Evolutionary conservation across 768 basidiomycete species (phyloP), one percentile per base, ranked within the genome.

Genomic region (Tulasnella sp.): DNA sequence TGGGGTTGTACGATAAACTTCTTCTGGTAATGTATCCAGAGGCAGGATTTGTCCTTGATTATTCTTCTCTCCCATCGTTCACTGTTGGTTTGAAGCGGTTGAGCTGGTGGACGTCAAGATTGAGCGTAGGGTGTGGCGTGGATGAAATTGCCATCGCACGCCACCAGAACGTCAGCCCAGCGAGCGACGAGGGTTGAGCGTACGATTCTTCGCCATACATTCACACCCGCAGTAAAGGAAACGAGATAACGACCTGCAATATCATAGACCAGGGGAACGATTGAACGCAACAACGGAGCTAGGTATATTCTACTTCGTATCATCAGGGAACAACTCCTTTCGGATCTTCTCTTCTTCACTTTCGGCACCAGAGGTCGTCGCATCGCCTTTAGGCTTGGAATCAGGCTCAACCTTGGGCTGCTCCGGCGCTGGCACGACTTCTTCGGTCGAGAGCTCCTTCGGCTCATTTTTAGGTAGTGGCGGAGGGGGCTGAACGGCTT

Each of bases 301-400:
- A 54, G 24, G 54, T 54, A 72, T 72, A 37, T 37, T 37, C 72
- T 73, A 73, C 72, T 44, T 37, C 16, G 72, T 58, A n/a, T 69
- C 83, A 54, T 85, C 84, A 9, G 86, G 86, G 84, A 86, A 88
- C 76, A 88, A 83, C 82, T 85, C 87, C 9, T 85, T 83, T n/a
- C 87, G 83, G 1, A 83, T 86, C 50, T 84, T 83, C 20, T 87
- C 87, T 60, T 86, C 86, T 34, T 84, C 86, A 75, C 28, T 80
- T 4, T 75, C 69, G 12, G 79, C 72, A 28, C 46, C 79, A 16
- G 64, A 75, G 69, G 50, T 80, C 1, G 75, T 31, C 3, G 80
- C 81, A n/a, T 72, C 41, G 58, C 48, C 83, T 48, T 82, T 75
- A 74, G 80, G 80, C 28, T 78, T 80, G 42, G 82, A 22, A 64